Evolutionary conservation across 495 filamentous ascomycete species (phyloP).

Genomic region (Cladorrhinum samala): DNA sequence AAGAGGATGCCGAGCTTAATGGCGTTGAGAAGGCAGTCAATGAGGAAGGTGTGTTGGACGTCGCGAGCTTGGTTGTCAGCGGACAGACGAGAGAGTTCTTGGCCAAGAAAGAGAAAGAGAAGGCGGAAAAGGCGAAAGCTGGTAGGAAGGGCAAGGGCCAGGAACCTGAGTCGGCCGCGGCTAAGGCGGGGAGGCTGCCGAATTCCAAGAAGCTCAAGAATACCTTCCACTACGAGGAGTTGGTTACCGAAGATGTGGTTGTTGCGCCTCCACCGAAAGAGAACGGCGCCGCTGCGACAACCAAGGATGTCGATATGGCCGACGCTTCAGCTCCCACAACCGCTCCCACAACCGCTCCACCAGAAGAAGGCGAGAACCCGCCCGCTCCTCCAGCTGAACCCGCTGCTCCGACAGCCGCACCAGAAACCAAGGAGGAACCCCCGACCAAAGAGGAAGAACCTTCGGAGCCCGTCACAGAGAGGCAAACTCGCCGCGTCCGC

Average conservation of each 20-base stretch:
- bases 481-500: conserved; percentile 36
- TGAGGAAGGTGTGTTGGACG: conserved; percentile 83
- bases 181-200: conserved; percentile 58
- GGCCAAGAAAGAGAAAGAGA: conserved; percentile 86
- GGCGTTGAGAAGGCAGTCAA: conserved; percentile 47
- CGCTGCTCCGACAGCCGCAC: conserved; percentile 6
- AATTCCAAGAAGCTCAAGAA: conserved; percentile 75
- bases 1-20: conserved; percentile 40
- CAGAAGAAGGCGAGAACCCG: conserved; percentile 3
- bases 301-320: conserved; percentile 19
- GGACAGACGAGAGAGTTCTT: conserved; percentile 90
- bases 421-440: not conserved
- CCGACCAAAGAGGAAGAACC: not conserved
- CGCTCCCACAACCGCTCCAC: conserved; percentile 4
- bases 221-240: conserved; percentile 78
- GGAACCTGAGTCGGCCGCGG: conserved; percentile 45
- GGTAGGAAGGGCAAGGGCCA: conserved; percentile 46
- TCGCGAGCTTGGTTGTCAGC: conserved; percentile 85
- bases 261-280: conserved; percentile 33
- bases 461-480: conserved; percentile 29
- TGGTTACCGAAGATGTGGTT: conserved; percentile 54
- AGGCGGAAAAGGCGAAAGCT: conserved; percentile 57
- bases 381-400: not conserved
- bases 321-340: conserved; percentile 4
- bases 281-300: conserved; percentile 11